These are phyloP conservation scores for Populus alba DNA, from an alignment of 345 rosid species.

Conservation along the genomic window DNA sequence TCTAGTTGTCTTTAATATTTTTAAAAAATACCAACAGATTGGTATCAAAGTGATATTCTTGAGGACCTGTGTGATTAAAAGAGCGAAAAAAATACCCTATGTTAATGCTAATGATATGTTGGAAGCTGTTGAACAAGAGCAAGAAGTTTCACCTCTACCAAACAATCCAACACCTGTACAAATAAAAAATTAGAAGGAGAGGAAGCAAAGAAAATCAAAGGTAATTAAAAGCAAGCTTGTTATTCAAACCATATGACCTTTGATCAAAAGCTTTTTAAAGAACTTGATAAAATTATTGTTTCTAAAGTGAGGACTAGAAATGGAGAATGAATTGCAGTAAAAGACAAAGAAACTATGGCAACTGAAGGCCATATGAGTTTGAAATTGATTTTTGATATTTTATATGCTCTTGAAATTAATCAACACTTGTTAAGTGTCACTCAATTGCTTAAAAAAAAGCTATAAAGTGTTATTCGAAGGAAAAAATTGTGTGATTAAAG, in stretches of 20 bases:
- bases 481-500: not conserved
- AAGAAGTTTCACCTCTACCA: too few relatives aligned
- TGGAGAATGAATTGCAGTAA: not conserved
- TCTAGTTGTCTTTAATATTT: not conserved
- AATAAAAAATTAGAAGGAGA: not conserved
- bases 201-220: not conserved
- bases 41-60: too few relatives aligned
- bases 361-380: not conserved
- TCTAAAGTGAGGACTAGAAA: not conserved
- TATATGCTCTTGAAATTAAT: not conserved
- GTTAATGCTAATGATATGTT: too few relatives aligned
- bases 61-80: too few relatives aligned
- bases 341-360: not conserved
- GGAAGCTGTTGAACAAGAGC: too few relatives aligned
- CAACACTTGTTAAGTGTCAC: not conserved
- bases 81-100: too few relatives aligned
- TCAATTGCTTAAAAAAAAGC: not conserved
- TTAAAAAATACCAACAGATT: too few relatives aligned
- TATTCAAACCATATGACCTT: not conserved
- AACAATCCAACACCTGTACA: too few relatives aligned
- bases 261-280: not conserved
- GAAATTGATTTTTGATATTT: not conserved
- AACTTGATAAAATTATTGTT: not conserved
- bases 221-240: not conserved
- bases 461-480: not conserved